These are phyloP conservation scores for Vigna trinervia DNA, from an alignment of 306 rosid genomes.

Conservation along the genomic window DNA sequence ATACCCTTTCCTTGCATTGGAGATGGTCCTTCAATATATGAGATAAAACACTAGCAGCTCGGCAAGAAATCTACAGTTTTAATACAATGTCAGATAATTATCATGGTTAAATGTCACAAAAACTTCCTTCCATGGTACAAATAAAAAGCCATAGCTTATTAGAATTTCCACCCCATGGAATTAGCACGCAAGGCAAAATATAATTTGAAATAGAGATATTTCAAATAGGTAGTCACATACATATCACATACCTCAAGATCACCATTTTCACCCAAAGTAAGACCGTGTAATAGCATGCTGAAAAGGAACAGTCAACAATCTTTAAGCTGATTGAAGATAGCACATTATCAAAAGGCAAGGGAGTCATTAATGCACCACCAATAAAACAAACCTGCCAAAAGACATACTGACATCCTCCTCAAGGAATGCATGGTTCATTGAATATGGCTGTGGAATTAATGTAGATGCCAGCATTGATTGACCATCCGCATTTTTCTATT, in stretches of 20 bases:
- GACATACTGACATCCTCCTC: conserved; percentile 91
- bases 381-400: conserved; percentile 82
- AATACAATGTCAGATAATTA: conserved; percentile 37
- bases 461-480: conserved; percentile 88
- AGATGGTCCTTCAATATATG: conserved; percentile 82
- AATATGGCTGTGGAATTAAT: conserved; percentile 82
- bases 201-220: background rate
- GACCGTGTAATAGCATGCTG: conserved; percentile 87
- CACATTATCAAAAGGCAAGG: conserved; percentile 25
- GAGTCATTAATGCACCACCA: conserved; percentile 31
- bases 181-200: conserved; percentile 1
- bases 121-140: conserved; percentile 1
- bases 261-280: conserved; percentile 78
- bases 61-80: conserved; percentile 78
- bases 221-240: background rate
- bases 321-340: conserved; percentile 31
- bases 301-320: conserved; percentile 43
- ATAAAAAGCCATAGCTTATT: conserved; percentile 17
- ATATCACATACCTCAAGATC: conserved; percentile 75
- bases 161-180: conserved; percentile 33
- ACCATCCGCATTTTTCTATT: conserved; percentile 84
- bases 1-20: conserved; percentile 96
- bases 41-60: conserved; percentile 96
- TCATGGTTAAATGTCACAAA: too few relatives aligned
- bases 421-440: conserved; percentile 66